Evolutionary conservation across 2,329 filamentous ascomycete species (phyloP), one percentile per base, ranked within the genome.

Genomic region (Fusarium sp.): DNA sequence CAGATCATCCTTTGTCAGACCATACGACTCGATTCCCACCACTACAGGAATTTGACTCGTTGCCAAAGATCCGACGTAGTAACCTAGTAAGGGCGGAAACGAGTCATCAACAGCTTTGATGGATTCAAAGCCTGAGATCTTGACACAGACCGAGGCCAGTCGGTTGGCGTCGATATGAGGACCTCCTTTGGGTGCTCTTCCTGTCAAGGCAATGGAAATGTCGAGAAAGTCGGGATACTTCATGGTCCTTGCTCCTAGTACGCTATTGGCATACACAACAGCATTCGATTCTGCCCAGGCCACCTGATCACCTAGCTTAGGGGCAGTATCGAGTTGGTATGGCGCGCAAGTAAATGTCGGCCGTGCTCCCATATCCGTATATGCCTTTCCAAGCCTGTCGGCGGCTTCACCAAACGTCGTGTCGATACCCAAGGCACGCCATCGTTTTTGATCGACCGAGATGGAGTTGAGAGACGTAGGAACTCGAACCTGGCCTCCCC

Each of bases 221-320:
- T 87, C 85, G 3, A 87, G 78, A 38, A 83, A 84, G 60, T 86
- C 84, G 0, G 85, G 85, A 64, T 85, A 86, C 65, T 87, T 87
- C 64, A 82, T 80, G 1, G 85, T 86, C 22, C 80, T 79, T 0
- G 85, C 84, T 0, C 84, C 85, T 0, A 87, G 79, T 0, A 86
- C 82, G 63, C 84, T 86, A 47, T 87, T 87, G 1, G 84, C 84
- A 65, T 80, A 86, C 0, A 86, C 82, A 0, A 86, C 85, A 0
- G 84, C 85, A 67, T 86, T 86, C 0, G 84, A 86, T 69, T 86
- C 84, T 1, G 82, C 83, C 83, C 85, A 86, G 0, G 78, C 83
- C 4, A 86, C 78, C 29, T 86, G 78, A 14, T 86, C 83, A 5
- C 83, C 85, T 0, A 58, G 14, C 16, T 58, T 66, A 0, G 77